phyloP scores from a whole-genome alignment of 2,329 filamentous ascomycete genomes.

The Fusarium sp. region DNA sequence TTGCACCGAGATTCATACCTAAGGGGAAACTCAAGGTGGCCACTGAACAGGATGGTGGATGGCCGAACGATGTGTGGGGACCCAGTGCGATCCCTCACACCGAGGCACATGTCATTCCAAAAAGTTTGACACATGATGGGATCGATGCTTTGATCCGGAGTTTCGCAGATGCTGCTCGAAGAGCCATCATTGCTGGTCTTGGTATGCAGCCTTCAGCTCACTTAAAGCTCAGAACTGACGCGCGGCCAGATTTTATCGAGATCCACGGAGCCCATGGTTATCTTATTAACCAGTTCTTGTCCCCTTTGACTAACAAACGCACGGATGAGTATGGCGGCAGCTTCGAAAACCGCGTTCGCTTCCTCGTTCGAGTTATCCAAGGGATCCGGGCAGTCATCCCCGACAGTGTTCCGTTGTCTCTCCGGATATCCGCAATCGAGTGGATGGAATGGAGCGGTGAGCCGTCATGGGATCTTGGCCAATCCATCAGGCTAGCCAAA shows the following conservation, averaged over 20 bases:
- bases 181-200: background rate
- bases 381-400: background rate
- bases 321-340: slow-evolving; percentile 73
- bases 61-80: background rate
- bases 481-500: slow-evolving; percentile 53
- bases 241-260: background rate
- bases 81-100: background rate
- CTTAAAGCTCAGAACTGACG: background rate
- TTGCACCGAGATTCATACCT: background rate
- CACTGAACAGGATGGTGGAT: background rate
- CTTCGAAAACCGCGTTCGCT: slow-evolving; percentile 71
- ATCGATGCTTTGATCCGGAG: background rate
- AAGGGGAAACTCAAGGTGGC: background rate
- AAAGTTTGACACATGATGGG: background rate
- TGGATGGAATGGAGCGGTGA: slow-evolving; percentile 54
- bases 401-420: background rate
- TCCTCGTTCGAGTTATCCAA: slow-evolving; percentile 53
- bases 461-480: slow-evolving; percentile 73
- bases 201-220: background rate
- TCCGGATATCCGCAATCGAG: background rate
- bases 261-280: slow-evolving; percentile 69
- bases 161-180: background rate
- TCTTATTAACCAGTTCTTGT: slow-evolving; percentile 73
- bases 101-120: background rate
- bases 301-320: slow-evolving; percentile 58